These are phyloP conservation scores for Wickerhamomyces subpelliculosus DNA, from an alignment of 805 yeast species.

Conservation along the genomic window DNA sequence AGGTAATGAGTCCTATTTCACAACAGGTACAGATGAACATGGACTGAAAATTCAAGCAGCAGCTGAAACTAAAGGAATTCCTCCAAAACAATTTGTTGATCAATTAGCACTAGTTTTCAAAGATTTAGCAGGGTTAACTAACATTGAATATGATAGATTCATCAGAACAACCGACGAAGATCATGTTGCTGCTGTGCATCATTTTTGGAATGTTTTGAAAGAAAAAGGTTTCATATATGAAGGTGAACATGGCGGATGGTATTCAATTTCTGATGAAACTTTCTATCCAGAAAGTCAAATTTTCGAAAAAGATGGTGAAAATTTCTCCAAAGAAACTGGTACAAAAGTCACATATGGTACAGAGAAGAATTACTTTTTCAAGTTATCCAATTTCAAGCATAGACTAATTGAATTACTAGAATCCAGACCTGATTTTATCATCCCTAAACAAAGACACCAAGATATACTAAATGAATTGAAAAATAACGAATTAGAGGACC, in stretches of 20 bases:
- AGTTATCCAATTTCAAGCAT: conserved; percentile 52
- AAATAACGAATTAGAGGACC: conserved; percentile 44
- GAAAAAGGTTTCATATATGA: conserved; percentile 65
- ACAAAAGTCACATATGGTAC: conserved; percentile 68
- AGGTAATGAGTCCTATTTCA: conserved; percentile 41
- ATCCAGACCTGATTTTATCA: conserved; percentile 49
- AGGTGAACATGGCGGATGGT: conserved; percentile 91
- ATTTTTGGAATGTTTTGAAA: conserved; percentile 61
- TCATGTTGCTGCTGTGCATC: conserved; percentile 57
- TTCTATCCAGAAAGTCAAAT: conserved; percentile 84
- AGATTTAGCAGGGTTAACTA: conserved; percentile 48
- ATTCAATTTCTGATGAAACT: conserved; percentile 88
- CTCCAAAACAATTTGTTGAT: conserved; percentile 71
- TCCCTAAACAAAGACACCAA: conserved; percentile 51
- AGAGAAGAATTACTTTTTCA: conserved; percentile 86
- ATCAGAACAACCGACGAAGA: conserved; percentile 87
- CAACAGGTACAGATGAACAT: conserved; percentile 97
- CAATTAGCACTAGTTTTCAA: conserved; percentile 57
- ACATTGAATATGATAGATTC: conserved; percentile 64
- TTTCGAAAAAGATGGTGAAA: conserved; percentile 26
- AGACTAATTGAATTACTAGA: conserved; percentile 43
- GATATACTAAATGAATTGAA: conserved; percentile 55
- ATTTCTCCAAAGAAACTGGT: conserved; percentile 59
- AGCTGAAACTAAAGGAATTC: conserved; percentile 46
- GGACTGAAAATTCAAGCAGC: conserved; percentile 91